Conservation (phyloP, 148 eudicot species). For the Chenopodium formosanum region DNA sequence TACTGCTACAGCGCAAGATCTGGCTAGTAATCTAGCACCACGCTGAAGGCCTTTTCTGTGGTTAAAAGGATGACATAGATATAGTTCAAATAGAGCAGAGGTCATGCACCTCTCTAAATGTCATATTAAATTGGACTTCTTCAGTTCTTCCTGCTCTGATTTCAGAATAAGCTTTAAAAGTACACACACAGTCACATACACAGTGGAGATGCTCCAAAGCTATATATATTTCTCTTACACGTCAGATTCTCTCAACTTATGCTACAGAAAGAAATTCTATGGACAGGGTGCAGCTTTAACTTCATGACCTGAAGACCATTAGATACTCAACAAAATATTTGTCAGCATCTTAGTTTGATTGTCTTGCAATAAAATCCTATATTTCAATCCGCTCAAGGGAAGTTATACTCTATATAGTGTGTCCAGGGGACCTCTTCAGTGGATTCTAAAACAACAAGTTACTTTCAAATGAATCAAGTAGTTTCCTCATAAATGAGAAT, state of each 20-base stretch:
- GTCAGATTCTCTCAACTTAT: neutral
- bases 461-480: neutral
- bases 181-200: neutral
- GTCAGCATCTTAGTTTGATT: neutral
- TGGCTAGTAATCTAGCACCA: neutral
- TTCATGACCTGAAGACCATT: neutral
- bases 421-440: neutral
- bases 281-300: neutral
- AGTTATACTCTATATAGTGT: neutral
- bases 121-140: too few relatives aligned
- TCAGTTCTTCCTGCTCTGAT: neutral
- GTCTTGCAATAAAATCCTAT: neutral
- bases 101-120: neutral
- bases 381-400: neutral
- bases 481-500: neutral
- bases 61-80: neutral
- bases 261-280: neutral
- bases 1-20: neutral
- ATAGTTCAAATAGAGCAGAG: neutral
- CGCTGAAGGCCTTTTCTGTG: neutral
- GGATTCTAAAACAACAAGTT: neutral
- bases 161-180: neutral
- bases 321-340: neutral
- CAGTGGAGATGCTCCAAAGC: neutral
- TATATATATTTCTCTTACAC: neutral